Conservation (phyloP, 345 rosid genomes). For the Eucalyptus rudis region DNA sequence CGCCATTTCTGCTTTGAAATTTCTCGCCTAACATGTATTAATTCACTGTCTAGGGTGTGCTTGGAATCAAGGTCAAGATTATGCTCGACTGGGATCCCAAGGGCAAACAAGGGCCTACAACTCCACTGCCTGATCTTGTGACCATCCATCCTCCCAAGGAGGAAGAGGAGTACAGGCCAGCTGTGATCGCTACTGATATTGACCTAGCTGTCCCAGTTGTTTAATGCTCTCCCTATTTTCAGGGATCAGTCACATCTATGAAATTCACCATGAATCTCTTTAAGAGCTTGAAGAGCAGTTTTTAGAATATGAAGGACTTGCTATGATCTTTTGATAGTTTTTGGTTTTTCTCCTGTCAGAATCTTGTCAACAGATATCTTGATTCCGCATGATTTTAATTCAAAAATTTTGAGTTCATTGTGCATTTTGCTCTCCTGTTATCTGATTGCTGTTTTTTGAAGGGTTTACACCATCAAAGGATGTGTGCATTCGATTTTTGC, state of each 20-base stretch:
- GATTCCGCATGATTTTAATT: neutral
- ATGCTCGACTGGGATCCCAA: slow-evolving; percentile 91
- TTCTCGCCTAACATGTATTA: neutral
- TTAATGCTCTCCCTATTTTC: neutral
- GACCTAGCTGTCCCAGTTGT: slow-evolving; percentile 21
- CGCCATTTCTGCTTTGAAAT: neutral
- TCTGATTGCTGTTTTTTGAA: neutral
- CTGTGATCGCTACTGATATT: slow-evolving; percentile 12
- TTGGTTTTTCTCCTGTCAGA: neutral
- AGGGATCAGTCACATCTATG: neutral
- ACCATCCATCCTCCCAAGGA: slow-evolving; percentile 78
- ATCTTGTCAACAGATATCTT: neutral
- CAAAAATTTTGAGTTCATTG: neutral
- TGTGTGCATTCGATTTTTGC: neutral
- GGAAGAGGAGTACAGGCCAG: slow-evolving; percentile 18
- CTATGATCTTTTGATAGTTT: neutral
- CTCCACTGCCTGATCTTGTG: slow-evolving; percentile 75
- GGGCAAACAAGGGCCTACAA: slow-evolving; percentile 68
- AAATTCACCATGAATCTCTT: neutral
- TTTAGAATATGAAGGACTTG: neutral
- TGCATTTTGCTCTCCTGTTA: neutral
- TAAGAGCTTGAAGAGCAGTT: neutral
- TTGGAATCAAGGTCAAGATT: slow-evolving; percentile 78
- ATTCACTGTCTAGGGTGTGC: slow-evolving; percentile 45
- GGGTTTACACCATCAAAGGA: neutral